phyloP scores from a whole-genome alignment of 192 early-diverging fungal genomes.

The Entophlyctis helioformis region DNA sequence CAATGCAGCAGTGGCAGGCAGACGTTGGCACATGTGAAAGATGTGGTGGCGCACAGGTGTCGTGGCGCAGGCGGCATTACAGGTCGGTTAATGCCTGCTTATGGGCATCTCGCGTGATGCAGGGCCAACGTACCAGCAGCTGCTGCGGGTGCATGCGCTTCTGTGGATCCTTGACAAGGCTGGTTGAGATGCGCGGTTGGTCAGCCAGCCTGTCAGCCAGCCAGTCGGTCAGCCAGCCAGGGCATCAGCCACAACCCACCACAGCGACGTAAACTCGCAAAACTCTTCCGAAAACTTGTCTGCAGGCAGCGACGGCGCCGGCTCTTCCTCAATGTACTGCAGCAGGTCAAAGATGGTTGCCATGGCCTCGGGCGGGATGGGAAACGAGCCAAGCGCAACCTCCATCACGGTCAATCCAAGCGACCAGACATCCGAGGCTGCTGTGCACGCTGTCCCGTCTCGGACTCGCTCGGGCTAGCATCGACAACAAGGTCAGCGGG shows the following conservation, averaged over 20 bases:
- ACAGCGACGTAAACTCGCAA: slow-evolving; percentile 57
- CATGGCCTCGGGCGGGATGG: slow-evolving; percentile 62
- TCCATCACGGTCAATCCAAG: slow-evolving; percentile 83
- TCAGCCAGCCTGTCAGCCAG: no score
- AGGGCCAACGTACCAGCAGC: no score
- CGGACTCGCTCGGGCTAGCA: slow-evolving; percentile 79
- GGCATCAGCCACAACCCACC: slow-evolving; percentile 36
- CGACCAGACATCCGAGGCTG: slow-evolving; percentile 89
- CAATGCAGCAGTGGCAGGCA: no score
- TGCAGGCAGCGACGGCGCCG: slow-evolving; percentile 57
- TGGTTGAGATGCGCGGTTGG: no score
- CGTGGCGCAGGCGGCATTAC: no score
- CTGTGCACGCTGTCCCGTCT: slow-evolving; percentile 52
- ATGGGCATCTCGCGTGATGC: no score
- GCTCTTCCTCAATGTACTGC: slow-evolving; percentile 76
- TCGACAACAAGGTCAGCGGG: background rate
- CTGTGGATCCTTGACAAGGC: no score
- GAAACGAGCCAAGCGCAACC: slow-evolving; percentile 73
- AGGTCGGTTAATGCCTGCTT: no score
- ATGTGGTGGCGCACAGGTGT: no score
- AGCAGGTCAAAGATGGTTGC: slow-evolving; percentile 62
- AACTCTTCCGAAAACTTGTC: slow-evolving; percentile 51
- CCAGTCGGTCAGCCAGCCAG: no score
- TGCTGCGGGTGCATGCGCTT: no score
- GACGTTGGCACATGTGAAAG: no score